Conservation (phyloP, 2,329 filamentous ascomycete genomes). For the Colletotrichum spaethianum region DNA sequence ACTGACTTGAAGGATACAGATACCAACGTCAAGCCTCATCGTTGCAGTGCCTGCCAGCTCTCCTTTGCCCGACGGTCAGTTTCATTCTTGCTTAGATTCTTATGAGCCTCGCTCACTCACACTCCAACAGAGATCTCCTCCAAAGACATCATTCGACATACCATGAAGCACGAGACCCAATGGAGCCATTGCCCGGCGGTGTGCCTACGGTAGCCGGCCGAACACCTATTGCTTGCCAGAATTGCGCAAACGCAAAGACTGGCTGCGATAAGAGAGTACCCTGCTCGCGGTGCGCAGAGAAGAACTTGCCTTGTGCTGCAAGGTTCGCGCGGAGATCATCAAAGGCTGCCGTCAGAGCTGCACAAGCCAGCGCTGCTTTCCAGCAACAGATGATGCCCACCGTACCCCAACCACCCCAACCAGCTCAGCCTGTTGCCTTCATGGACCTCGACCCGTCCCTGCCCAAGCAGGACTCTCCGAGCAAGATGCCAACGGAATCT, state of each 20-base stretch:
- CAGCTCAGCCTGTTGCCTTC: slow-evolving; percentile 50
- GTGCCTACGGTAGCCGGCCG: slow-evolving; percentile 56
- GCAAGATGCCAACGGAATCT: slow-evolving; percentile 48
- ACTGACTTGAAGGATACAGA: slow-evolving; percentile 53
- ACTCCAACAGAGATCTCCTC: slow-evolving; percentile 60
- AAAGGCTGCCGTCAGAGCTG: slow-evolving; percentile 61
- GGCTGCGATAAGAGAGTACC: slow-evolving; percentile 56
- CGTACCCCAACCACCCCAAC: slow-evolving; percentile 38
- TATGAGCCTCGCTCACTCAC: slow-evolving; percentile 41
- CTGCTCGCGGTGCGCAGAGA: slow-evolving; percentile 56
- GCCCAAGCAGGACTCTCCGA: slow-evolving; percentile 46
- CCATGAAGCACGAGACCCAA: slow-evolving; percentile 63
- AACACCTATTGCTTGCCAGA: slow-evolving; percentile 57
- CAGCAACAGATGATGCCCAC: slow-evolving; percentile 46
- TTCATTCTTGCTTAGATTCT: neutral
- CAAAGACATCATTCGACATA: slow-evolving; percentile 66
- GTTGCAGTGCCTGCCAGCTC: slow-evolving; percentile 63
- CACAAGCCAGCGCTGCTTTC: slow-evolving; percentile 56
- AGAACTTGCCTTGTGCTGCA: slow-evolving; percentile 55
- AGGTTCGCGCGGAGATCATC: slow-evolving; percentile 66
- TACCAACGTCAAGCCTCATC: slow-evolving; percentile 69
- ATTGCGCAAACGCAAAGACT: slow-evolving; percentile 56
- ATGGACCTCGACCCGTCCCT: slow-evolving; percentile 53
- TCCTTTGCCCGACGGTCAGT: slow-evolving; percentile 65
- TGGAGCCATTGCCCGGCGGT: slow-evolving; percentile 60